A percentile compares a stretch with the other conserved stretches of the same genome.
Conservation (phyloP, 768 basidiomycete species). For the Crepidotus variabilis region DNA sequence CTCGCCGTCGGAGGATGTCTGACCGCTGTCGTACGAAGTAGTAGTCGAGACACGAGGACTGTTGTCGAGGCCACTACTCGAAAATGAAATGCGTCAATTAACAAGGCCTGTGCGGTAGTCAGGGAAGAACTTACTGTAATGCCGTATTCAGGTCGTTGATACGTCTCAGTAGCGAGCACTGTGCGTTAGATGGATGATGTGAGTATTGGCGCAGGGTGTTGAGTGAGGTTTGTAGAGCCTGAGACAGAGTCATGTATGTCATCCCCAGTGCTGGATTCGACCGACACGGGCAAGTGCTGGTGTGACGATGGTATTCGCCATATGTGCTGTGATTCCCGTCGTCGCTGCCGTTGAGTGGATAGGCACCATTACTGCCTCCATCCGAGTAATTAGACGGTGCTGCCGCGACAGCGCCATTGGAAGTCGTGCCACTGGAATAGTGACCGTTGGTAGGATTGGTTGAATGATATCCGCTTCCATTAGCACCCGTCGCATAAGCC, state of each 20-base stretch:
- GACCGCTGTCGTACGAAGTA: conserved; percentile 52
- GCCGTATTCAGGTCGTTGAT: conserved; percentile 59
- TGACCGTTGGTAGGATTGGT: conserved; percentile 15
- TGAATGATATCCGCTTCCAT: conserved; percentile 18
- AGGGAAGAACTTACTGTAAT: conserved; percentile 54
- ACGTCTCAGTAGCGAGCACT: conserved; percentile 54
- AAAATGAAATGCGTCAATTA: conserved; percentile 6
- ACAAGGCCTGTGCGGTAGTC: background rate
- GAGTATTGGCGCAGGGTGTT: conserved; percentile 57
- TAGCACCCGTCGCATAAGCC: conserved; percentile 23
- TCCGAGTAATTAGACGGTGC: conserved; percentile 37
- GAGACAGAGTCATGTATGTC: conserved; percentile 56
- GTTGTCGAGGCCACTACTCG: conserved; percentile 41
- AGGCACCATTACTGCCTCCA: conserved; percentile 23
- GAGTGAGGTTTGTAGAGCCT: conserved; percentile 58
- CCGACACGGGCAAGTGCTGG: conserved; percentile 56
- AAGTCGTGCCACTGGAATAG: conserved; percentile 1
- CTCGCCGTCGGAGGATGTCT: conserved; percentile 58
- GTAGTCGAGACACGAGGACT: conserved; percentile 39
- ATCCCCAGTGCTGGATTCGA: conserved; percentile 56
- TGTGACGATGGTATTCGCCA: conserved; percentile 34
- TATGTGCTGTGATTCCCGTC: conserved; percentile 30
- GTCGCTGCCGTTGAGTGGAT: conserved; percentile 34
- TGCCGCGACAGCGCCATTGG: conserved; percentile 17
- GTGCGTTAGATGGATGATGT: conserved; percentile 49